Evolutionary conservation across 176 grass and related monocot species (phyloP), one percentile per base, ranked within the genome.

Genomic region (Lolium perenne): DNA sequence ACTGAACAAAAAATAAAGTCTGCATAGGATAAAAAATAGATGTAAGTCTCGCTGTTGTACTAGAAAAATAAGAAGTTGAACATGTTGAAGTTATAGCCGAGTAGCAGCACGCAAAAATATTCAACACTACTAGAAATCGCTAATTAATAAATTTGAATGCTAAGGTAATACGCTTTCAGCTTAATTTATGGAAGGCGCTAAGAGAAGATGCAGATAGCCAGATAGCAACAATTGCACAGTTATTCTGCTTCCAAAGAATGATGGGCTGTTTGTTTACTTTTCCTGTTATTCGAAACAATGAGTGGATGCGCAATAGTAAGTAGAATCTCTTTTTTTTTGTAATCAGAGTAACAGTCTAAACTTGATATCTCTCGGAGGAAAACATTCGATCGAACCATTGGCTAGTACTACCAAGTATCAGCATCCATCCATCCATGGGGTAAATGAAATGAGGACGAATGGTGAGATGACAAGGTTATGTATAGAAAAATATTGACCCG

Each of bases 1-100:
- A 84, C 48, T 55, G 77, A 76, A 88, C 86, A 91, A 91, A 91
- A 88, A 91, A 85, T 25, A 91, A 73, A 72, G 86, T 91, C 84
- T 91, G 83, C 88, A 70, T 53, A 65, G 32, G 32, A 35, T 29
- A 71, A 90, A 62, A 55, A 84, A 84, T 5, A 84, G 25, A 41
- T 59, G 48, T 51, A 84, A 84, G 71, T 51, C 71, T 74, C 3
- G 26, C 56, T 45, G 22, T 1, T 59, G 38, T 26, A 49, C 47
- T 43, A 56, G 41, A 77, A 83, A 26, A 61, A 84, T 72, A 65
- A 67, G 21, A 76, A 69, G 41, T 21, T 25, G 48, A 12, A 20
- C 23, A 71, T 74, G 26, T 14, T 82, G 22, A 60, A 89, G 81
- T 77, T 79, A 77, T 70, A 60, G 43, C 56, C 49, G 5, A 78